Base-by-base conservation (phyloP, 2,329 filamentous ascomycete species). In the Lasiodiplodia sp. region DNA sequence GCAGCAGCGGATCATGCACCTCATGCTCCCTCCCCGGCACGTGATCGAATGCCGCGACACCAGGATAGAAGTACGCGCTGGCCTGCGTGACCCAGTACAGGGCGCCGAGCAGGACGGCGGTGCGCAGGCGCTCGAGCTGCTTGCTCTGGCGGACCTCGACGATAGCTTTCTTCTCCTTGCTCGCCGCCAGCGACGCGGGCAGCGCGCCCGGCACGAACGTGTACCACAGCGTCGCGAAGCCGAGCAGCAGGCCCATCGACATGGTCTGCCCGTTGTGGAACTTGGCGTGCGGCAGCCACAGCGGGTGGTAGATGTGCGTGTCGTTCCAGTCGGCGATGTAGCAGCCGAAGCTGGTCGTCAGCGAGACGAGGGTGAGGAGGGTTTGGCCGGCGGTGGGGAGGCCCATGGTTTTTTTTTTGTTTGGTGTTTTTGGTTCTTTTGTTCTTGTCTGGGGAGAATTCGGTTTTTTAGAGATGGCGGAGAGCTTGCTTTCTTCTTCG, bases 221-320 rank as follows among this genome's bases (percentile, higher is more conserved):
- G 65, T 79, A 81, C 71, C 81, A 84, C 0, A 81, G 68, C 10
- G 78, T 81, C 1, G 75, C 67, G 5, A 79, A 64, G n/a, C 80
- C 79, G 11, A 84, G 77, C 12, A 78, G 68, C 0, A 83, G 71
- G 0, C 83, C 83, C 60, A 83, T 79, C 1, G 78, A 79, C 83
- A 86, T 85, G 10, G 84, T 86, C 73, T 86, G 85, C 5, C 82
- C 83, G 71, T 85, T 86, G 76, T 86, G 84, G 76, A 85, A 86
- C 68, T 80, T 80, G 6, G 83, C 84, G 73, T 86, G 84, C 0
- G 83, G 83, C 1, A 83, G 80, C 84, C 84, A 86, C 64, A 74
- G 73, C 0, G 83, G 83, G 71, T 86, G 85, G 65, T 77, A 75
- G 69, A 86, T 76, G 75, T 85, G 83, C 2, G 83, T 84, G 65